These are phyloP conservation scores for Xylariaceae sp. DNA, from an alignment of 2,329 filamentous ascomycete species.

Conservation along the genomic window DNA sequence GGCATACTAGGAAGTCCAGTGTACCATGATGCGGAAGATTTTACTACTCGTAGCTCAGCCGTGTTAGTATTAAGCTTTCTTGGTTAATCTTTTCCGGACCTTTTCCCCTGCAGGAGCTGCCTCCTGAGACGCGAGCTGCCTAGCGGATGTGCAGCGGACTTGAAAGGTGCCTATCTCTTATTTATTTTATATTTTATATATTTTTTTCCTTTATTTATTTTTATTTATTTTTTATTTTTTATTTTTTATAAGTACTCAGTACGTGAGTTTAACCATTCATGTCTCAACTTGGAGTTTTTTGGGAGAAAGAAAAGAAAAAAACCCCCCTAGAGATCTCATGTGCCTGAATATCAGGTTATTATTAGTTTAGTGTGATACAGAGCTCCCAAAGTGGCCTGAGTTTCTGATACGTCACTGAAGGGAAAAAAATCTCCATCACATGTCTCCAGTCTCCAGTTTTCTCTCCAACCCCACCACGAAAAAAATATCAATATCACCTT, in stretches of 20 bases:
- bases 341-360: slow-evolving; percentile 1
- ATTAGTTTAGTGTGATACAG: slow-evolving; percentile 2
- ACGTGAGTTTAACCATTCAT: not conserved
- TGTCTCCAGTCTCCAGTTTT: slow-evolving; percentile 10
- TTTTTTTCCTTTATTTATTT: too few species aligned
- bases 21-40: not conserved
- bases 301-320: too few species aligned
- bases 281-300: too few species aligned
- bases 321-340: not conserved
- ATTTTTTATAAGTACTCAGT: too few species aligned
- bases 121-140: too few species aligned
- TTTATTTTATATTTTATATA: too few species aligned
- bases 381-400: not conserved
- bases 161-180: too few species aligned
- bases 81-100: not conserved
- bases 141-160: too few species aligned
- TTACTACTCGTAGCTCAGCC: too few species aligned
- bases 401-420: slow-evolving; percentile 19
- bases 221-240: too few species aligned
- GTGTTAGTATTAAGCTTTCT: too few species aligned
- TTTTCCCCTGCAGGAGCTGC: not conserved
- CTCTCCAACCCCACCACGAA: slow-evolving; percentile 15
- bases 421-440: slow-evolving; percentile 16
- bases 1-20: too few species aligned
- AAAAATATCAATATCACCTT: slow-evolving; percentile 19